Conservation (phyloP, 202 grass and related monocot genomes). For the Zizania palustris region DNA sequence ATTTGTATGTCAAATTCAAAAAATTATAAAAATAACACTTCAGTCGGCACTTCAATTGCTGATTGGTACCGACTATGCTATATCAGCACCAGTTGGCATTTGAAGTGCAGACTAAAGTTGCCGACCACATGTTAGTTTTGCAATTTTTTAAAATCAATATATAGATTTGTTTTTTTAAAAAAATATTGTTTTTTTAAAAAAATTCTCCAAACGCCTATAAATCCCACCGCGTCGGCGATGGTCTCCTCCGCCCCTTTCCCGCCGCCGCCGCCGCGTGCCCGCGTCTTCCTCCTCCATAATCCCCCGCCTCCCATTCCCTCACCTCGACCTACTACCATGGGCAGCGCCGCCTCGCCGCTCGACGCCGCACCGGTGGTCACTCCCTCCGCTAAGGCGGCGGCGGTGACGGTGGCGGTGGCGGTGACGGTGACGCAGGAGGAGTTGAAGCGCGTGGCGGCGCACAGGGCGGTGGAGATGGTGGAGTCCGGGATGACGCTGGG, state of each 20-base stretch:
- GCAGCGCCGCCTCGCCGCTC: constrained; percentile 47
- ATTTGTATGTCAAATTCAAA: too few species aligned
- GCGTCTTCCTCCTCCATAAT: constrained; percentile 12
- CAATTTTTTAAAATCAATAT: too few species aligned
- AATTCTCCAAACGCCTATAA: constrained; percentile 27
- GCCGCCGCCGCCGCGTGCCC: not conserved
- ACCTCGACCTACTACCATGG: constrained; percentile 2
- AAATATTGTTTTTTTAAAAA: too few species aligned
- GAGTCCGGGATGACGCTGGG: constrained; percentile 69
- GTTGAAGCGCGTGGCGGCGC: constrained; percentile 69
- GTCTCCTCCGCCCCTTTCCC: constrained; percentile 22
- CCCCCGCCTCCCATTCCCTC: constrained; percentile 34
- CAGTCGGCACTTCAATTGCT: too few species aligned
- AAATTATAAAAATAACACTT: too few species aligned
- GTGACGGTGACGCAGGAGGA: constrained; percentile 57
- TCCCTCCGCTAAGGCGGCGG: not conserved
- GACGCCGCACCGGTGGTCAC: not conserved
- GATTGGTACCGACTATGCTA: too few species aligned
- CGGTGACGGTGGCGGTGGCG: not conserved
- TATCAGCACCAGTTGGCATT: too few species aligned
- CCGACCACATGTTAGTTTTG: too few species aligned
- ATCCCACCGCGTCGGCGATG: not conserved
- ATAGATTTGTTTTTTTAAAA: too few species aligned
- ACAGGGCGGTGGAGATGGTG: constrained; percentile 70
- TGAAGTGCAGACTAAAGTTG: too few species aligned